phyloP scores from a whole-genome alignment of 2,329 filamentous ascomycete genomes.

The Aureobasidium zeae region DNA sequence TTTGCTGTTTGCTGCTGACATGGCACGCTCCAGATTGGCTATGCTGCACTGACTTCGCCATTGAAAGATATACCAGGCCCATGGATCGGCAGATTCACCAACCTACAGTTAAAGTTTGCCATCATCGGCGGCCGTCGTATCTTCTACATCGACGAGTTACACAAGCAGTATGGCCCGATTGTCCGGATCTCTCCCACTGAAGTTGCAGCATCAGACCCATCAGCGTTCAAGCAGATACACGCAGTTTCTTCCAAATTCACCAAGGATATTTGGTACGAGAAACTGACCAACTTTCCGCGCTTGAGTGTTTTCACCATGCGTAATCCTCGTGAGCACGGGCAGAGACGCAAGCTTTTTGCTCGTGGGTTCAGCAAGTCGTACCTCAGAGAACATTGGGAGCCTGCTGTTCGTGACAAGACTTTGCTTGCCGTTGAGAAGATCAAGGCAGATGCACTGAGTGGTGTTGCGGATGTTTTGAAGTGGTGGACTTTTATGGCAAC shows the following conservation, averaged over 20 bases:
- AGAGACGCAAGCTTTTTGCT: slow-evolving; percentile 27
- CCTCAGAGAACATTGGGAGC: slow-evolving; percentile 28
- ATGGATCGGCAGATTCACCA: slow-evolving; percentile 22
- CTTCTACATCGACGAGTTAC: slow-evolving; percentile 32
- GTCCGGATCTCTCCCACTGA: slow-evolving; percentile 29
- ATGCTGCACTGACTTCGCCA: slow-evolving; percentile 19
- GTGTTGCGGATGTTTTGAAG: slow-evolving; percentile 29
- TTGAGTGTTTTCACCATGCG: slow-evolving; percentile 30
- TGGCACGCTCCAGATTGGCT: not conserved
- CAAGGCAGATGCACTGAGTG: slow-evolving; percentile 20
- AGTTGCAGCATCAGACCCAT: slow-evolving; percentile 24
- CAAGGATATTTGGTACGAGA: slow-evolving; percentile 26
- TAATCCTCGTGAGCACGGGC: slow-evolving; percentile 26
- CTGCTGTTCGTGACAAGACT: slow-evolving; percentile 25
- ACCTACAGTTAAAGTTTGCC: slow-evolving; percentile 29
- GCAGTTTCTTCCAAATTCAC: slow-evolving; percentile 22
- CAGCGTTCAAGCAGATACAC: slow-evolving; percentile 27
- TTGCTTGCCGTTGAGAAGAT: slow-evolving; percentile 25
- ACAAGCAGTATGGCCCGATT: slow-evolving; percentile 33
- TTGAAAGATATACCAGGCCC: slow-evolving; percentile 26
- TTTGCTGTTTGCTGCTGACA: not conserved
- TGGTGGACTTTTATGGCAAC: slow-evolving; percentile 32
- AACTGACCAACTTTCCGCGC: slow-evolving; percentile 19
- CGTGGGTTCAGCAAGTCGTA: slow-evolving; percentile 27
- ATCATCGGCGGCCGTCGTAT: slow-evolving; percentile 32